Percentiles rank a stretch among this genome's conserved stretches.
Evolutionary conservation across 2,329 filamentous ascomycete species (phyloP).

Genomic region (Nemania sp.): DNA sequence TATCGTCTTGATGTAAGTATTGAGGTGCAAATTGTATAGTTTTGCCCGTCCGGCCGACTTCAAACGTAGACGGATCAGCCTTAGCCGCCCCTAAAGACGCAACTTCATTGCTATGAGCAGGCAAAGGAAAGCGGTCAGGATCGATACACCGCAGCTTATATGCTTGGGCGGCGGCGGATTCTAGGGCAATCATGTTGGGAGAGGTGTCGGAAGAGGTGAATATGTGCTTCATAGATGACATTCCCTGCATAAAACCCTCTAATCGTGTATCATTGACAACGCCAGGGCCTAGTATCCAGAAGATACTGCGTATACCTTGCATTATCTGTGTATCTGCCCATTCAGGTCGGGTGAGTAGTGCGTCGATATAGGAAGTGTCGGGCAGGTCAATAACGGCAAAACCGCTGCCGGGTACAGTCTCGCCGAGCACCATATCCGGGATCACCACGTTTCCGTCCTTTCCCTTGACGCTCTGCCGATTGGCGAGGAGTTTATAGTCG

Average conservation of each 20-base stretch:
- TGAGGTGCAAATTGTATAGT: constrained; percentile 62
- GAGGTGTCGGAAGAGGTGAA: constrained; percentile 80
- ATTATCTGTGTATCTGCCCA: constrained; percentile 75
- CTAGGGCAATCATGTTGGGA: constrained; percentile 79
- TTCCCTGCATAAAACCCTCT: constrained; percentile 75
- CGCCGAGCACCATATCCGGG: constrained; percentile 86
- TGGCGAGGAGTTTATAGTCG: constrained; percentile 70
- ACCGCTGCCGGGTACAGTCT: constrained; percentile 74
- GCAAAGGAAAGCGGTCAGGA: constrained; percentile 77
- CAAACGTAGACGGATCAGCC: constrained; percentile 46
- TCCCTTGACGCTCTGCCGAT: constrained; percentile 72
- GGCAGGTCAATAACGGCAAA: constrained; percentile 86
- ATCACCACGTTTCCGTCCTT: constrained; percentile 77
- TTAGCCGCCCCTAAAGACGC: constrained; percentile 42
- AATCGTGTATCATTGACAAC: constrained; percentile 73
- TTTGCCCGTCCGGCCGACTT: constrained; percentile 59
- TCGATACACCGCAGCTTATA: constrained; percentile 80
- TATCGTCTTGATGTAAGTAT: constrained; percentile 59
- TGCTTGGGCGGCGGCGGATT: constrained; percentile 73
- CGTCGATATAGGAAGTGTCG: constrained; percentile 74
- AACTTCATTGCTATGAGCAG: constrained; percentile 71
- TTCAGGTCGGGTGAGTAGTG: constrained; percentile 77
- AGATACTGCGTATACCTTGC: constrained; percentile 73
- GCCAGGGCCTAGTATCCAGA: constrained; percentile 84
- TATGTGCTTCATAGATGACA: constrained; percentile 75